A percentile compares a stretch with the other conserved stretches of the same genome.
Evolutionary conservation across 1,284 basidiomycete genomes (phyloP).

Genomic region (Pholiota adiposa): DNA sequence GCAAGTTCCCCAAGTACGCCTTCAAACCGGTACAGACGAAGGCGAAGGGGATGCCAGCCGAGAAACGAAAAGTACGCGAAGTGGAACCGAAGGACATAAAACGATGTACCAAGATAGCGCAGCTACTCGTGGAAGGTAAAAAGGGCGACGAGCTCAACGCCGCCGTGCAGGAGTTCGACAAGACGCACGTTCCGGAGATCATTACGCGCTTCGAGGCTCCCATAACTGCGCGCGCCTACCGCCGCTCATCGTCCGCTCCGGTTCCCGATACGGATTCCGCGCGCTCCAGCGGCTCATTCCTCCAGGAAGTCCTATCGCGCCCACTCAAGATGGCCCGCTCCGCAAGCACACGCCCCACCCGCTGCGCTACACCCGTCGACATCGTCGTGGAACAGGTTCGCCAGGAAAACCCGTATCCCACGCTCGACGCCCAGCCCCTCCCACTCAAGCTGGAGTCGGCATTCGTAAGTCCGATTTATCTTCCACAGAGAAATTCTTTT

Average conservation of each 20-base stretch:
- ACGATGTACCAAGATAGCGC: slow-evolving; percentile 77
- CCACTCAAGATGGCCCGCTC: slow-evolving; percentile 24
- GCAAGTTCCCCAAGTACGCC: slow-evolving; percentile 72
- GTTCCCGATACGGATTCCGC: slow-evolving; percentile 36
- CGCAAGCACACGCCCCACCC: slow-evolving; percentile 29
- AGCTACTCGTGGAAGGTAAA: slow-evolving; percentile 75
- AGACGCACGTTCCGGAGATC: slow-evolving; percentile 65
- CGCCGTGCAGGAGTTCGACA: slow-evolving; percentile 80
- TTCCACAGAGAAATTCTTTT: slow-evolving; percentile 7
- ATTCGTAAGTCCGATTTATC: slow-evolving; percentile 47
- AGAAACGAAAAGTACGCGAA: slow-evolving; percentile 70
- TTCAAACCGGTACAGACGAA: slow-evolving; percentile 68
- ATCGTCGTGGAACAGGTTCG: slow-evolving; percentile 1
- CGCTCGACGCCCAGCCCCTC: slow-evolving; percentile 10
- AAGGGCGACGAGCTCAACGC: slow-evolving; percentile 71
- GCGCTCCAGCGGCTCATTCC: slow-evolving; percentile 29
- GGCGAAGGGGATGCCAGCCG: slow-evolving; percentile 42
- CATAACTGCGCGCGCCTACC: slow-evolving; percentile 68
- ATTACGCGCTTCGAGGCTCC: slow-evolving; percentile 75
- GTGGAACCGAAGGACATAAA: slow-evolving; percentile 73
- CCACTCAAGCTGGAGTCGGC: slow-evolving; percentile 44
- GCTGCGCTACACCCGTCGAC: slow-evolving; percentile 24
- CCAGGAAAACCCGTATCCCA: slow-evolving; percentile 3
- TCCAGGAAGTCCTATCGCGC: slow-evolving; percentile 20
- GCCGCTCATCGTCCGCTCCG: slow-evolving; percentile 45